Base-by-base conservation (phyloP, 2,329 filamentous ascomycete species). In the Lachnellula cervina region DNA sequence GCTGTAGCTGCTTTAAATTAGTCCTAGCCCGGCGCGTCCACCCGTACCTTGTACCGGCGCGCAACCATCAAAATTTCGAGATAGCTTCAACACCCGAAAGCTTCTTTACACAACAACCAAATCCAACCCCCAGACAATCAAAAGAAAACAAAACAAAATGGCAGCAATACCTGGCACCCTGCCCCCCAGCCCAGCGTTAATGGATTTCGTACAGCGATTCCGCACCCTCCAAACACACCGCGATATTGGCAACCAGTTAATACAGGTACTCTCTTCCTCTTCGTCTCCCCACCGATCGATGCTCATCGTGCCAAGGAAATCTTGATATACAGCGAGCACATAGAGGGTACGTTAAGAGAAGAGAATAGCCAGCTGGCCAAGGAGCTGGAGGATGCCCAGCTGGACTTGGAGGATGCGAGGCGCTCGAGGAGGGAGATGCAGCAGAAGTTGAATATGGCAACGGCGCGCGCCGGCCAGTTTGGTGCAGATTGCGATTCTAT, bases 331-430 rank as follows among this genome's bases (percentile, higher is more conserved):
- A 69, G 69, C 59, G 72, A 81, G 56, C 63, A 64, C 14, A 56
- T 79, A 49, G 77, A 83, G 64, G 70, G 67, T 17, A 64, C 56
- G 5, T 65, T 80, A 4, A 71, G 70, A 21, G 64, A 71, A 37
- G 77, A 83, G 62, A 81, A 77, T 58, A 60, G 63, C 1, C 63
- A 63, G 8, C 70, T 83, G 5, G 62, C 58, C 45, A 68, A 72
- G 38, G 69, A 77, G 55, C 65, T 82, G 11, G 69, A 67, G 44
- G 71, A 79, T 60, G 66, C 71, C 35, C 71, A 75, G 51, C 73
- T 82, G 57, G 80, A 84, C 60, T 72, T 83, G 14, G 71, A 73
- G 7, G 74, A 79, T 65, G 74, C 79, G n/a, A 74, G 69, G 7
- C 72, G 74, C 23, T 74, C 74, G 4, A 72, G 78, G 58, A 71